Conservation (phyloP, 306 rosid genomes). For the Canavalia ensiformis region DNA sequence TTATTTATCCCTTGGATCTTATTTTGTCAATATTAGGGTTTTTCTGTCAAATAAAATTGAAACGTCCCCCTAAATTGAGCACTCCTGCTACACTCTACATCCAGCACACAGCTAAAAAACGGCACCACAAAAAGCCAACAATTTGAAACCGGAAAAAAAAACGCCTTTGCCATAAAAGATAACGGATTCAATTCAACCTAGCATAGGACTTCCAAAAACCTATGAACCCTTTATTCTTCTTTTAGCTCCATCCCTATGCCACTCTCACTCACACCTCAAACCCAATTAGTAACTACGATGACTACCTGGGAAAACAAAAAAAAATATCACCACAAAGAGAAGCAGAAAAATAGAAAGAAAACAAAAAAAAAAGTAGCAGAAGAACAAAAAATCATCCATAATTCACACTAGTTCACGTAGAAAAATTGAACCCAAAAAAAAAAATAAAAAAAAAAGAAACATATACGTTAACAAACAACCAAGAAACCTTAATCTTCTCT, state of each 20-base stretch:
- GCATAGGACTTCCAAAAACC: not conserved
- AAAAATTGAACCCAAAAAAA: not conserved
- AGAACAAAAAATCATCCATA: not conserved
- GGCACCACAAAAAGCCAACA: not conserved
- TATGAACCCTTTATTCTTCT: not conserved
- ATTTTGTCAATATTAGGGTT: not conserved
- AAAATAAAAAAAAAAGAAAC: not conserved
- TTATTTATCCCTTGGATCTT: too few species aligned
- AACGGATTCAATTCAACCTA: not conserved
- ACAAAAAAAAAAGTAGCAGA: not conserved
- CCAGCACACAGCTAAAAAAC: not conserved
- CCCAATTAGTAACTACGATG: not conserved
- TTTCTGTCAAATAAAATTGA: not conserved
- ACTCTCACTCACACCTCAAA: not conserved
- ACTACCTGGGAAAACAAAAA: not conserved
- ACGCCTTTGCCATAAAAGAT: not conserved
- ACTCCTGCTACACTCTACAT: not conserved
- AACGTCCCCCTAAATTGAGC: not conserved
- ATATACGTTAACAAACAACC: too few species aligned
- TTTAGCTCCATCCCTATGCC: not conserved
- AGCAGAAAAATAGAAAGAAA: not conserved
- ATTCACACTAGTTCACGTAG: too few species aligned
- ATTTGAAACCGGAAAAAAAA: not conserved
- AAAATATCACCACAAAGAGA: not conserved
- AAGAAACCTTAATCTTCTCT: not conserved